These are phyloP conservation scores for Leptographium lundbergii DNA, from an alignment of 2,329 filamentous ascomycete species.

Conservation along the genomic window DNA sequence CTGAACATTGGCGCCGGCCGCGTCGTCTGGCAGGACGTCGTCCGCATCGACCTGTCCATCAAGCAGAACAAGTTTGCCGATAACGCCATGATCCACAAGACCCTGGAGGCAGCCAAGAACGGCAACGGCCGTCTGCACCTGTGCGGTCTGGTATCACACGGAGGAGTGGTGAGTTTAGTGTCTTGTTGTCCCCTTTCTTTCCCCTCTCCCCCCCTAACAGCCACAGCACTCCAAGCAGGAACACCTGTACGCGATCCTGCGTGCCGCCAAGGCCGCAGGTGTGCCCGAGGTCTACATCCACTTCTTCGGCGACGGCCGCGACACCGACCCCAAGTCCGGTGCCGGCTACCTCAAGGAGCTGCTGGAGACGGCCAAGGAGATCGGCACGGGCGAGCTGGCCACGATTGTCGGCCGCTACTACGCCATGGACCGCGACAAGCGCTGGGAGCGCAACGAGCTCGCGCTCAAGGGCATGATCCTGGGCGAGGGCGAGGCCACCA, in stretches of 20 bases:
- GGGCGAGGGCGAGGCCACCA: slow-evolving; percentile 76
- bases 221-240: slow-evolving; percentile 79
- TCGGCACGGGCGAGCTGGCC: slow-evolving; percentile 76
- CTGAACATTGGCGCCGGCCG: slow-evolving; percentile 95
- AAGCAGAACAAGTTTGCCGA: slow-evolving; percentile 71
- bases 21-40: slow-evolving; percentile 97
- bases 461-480: slow-evolving; percentile 76
- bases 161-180: slow-evolving; percentile 55
- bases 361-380: slow-evolving; percentile 66
- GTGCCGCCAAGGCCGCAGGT: slow-evolving; percentile 77
- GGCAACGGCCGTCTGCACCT: slow-evolving; percentile 89
- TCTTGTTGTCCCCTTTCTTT: not conserved
- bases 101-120: slow-evolving; percentile 67
- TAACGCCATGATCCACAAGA: slow-evolving; percentile 62
- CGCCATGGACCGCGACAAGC: slow-evolving; percentile 99
- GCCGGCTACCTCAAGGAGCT: slow-evolving; percentile 80
- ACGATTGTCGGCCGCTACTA: slow-evolving; percentile 95
- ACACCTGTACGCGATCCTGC: slow-evolving; percentile 77
- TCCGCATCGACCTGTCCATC: slow-evolving; percentile 87
- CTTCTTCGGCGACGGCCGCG: slow-evolving; percentile 96
- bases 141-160: slow-evolving; percentile 83
- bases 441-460: slow-evolving; percentile 89
- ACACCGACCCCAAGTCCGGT: slow-evolving; percentile 93
- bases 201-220: not conserved
- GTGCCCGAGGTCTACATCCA: slow-evolving; percentile 93